These are phyloP conservation scores for Diaporthe australafricana DNA, from an alignment of 2,329 filamentous ascomycete species.

Conservation along the genomic window DNA sequence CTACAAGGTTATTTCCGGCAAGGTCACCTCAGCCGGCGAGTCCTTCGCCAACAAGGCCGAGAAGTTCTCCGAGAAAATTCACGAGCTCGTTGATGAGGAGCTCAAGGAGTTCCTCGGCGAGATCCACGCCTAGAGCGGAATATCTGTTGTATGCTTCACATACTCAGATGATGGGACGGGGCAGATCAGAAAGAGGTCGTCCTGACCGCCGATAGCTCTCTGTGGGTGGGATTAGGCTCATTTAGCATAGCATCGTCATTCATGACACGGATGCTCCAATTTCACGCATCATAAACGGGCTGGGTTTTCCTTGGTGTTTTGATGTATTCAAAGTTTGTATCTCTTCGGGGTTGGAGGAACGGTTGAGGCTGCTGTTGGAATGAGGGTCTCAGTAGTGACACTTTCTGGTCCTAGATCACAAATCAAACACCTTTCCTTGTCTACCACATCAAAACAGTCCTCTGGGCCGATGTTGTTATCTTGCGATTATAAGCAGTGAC, in stretches of 20 bases:
- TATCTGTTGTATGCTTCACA: not conserved
- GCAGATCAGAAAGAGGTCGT: not conserved
- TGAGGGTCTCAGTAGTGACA: constrained; percentile 25
- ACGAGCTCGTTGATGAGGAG: constrained; percentile 71
- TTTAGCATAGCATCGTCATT: constrained; percentile 14
- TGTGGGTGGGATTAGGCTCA: constrained; percentile 4
- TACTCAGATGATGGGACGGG: constrained; percentile 5
- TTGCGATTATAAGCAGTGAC: not conserved
- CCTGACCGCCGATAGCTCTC: not conserved
- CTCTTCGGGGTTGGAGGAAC: not conserved
- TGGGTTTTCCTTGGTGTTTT: not conserved
- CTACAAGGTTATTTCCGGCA: constrained; percentile 69
- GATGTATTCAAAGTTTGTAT: constrained; percentile 22
- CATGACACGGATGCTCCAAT: not conserved
- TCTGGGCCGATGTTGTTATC: not conserved
- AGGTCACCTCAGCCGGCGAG: constrained; percentile 66
- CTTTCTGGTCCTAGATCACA: constrained; percentile 29
- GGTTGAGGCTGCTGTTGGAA: constrained; percentile 2
- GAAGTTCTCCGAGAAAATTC: constrained; percentile 73
- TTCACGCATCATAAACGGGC: constrained; percentile 22
- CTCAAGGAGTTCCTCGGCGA: constrained; percentile 70
- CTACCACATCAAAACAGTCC: not conserved
- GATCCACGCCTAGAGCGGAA: constrained; percentile 50
- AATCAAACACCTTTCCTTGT: constrained; percentile 26
- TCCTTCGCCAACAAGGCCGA: constrained; percentile 66